Evolutionary conservation across 768 basidiomycete genomes (phyloP), one percentile per base, ranked within the genome.

Genomic region (Leucocoprinus leucothites): DNA sequence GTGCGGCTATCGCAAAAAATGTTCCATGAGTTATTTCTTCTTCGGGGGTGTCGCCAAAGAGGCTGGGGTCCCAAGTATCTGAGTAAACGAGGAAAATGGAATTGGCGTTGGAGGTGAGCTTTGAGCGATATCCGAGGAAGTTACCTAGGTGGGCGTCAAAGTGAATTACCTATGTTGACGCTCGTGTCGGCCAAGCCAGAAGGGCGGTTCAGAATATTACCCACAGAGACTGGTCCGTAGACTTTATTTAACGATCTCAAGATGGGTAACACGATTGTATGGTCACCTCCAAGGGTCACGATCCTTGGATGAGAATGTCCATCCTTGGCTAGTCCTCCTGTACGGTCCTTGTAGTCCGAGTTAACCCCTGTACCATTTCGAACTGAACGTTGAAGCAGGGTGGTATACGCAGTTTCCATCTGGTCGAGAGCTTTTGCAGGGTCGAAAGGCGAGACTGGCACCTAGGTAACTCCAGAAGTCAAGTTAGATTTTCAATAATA

Each of bases 1-100:
- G 81, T 57, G 84, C 85, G 0, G 93, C 93, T 80, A 89, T 89
- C 71, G 91, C 94, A 69, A 94, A 94, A 73, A 93, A 94, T 2
- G 89, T 91, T 11, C 91, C 92, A 57, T 94, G 92, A 57, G 89
- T 93, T 59, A 94, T 84, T 55, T 85, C 85, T 0, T 78, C 75
- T 24, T 85, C 85, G 3, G 86, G 87, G 2, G 87, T 83, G 9
- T 86, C 86, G 21, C 88, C 88, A 63, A 89, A 89, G 9, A 87
- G 83, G 28, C 80, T 74, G 3, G 87, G 86, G 63, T 85, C 87
- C 87, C 87, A 89, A 9, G 86, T 89, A 63, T 89, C 86, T 76
- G 11, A 11, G 31, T 5, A 31, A 41, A 45, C 8, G 16, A 31
- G 31, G 31, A 31, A 31, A 41, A 45, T 7, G 16, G 26, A 22